Conservation (phyloP, 176 grass and related monocot genomes). For the Tillandsia fasciculata region DNA sequence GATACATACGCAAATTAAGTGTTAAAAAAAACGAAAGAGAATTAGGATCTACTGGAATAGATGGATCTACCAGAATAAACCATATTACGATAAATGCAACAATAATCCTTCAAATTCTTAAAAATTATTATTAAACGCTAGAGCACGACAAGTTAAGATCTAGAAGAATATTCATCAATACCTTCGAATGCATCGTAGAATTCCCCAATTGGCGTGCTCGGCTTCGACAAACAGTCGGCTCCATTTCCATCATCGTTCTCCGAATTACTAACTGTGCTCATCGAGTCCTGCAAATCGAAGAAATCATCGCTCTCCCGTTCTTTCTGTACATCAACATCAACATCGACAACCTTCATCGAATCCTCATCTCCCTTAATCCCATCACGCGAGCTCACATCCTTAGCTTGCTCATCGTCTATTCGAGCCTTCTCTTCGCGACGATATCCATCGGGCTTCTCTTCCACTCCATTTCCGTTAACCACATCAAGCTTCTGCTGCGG, state of each 20-base stretch:
- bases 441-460: neutral
- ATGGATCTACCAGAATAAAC: neutral
- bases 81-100: too few species aligned
- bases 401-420: slow-evolving; percentile 14
- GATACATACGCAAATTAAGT: too few species aligned
- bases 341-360: slow-evolving; percentile 16
- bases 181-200: slow-evolving; percentile 93
- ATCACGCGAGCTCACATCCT: slow-evolving; percentile 8
- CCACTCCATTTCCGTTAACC: neutral
- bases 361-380: slow-evolving; percentile 19
- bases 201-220: slow-evolving; percentile 42
- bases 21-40: too few species aligned
- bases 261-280: slow-evolving; percentile 43
- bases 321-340: slow-evolving; percentile 13
- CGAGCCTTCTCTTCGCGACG: slow-evolving; percentile 7
- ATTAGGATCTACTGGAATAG: neutral
- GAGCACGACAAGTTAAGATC: too few species aligned
- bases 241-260: slow-evolving; percentile 47
- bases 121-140: too few species aligned
- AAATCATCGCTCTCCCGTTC: slow-evolving; percentile 42
- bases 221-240: slow-evolving; percentile 38
- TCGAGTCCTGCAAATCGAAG: slow-evolving; percentile 53
- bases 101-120: too few species aligned
- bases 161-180: slow-evolving; percentile 14
- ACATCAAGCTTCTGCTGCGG: neutral